phyloP scores from a whole-genome alignment of 306 rosid species.

The Argentina anserina region DNA sequence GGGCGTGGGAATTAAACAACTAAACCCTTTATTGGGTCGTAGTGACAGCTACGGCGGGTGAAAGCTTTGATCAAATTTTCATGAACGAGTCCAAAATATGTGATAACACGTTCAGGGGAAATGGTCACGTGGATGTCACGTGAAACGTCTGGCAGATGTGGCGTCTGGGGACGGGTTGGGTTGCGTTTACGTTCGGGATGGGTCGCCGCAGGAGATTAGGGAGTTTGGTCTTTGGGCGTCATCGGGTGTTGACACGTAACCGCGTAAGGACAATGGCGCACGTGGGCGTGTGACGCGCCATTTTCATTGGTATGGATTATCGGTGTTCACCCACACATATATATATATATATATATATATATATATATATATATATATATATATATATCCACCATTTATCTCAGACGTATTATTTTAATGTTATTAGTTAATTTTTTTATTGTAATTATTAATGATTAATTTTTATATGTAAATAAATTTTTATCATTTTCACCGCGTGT shows the following conservation, averaged over 20 bases:
- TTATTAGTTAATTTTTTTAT: too few species aligned
- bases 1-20: neutral
- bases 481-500: too few species aligned
- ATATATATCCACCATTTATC: too few species aligned
- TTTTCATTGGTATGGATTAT: neutral
- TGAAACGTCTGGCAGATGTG: neutral
- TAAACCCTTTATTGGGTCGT: neutral
- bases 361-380: too few species aligned
- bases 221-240: neutral
- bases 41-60: constrained; percentile 7
- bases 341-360: too few species aligned
- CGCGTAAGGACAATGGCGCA: neutral
- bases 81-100: neutral
- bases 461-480: too few species aligned
- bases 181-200: neutral
- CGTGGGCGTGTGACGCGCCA: neutral
- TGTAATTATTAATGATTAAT: too few species aligned
- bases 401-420: too few species aligned
- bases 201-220: neutral
- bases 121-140: neutral
- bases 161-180: neutral
- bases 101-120: too few species aligned
- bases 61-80: neutral
- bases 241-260: neutral
- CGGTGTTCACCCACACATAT: too few species aligned